Conservation (phyloP, 1,139 yeast species). For the Geotrichum carabidarum region DNA sequence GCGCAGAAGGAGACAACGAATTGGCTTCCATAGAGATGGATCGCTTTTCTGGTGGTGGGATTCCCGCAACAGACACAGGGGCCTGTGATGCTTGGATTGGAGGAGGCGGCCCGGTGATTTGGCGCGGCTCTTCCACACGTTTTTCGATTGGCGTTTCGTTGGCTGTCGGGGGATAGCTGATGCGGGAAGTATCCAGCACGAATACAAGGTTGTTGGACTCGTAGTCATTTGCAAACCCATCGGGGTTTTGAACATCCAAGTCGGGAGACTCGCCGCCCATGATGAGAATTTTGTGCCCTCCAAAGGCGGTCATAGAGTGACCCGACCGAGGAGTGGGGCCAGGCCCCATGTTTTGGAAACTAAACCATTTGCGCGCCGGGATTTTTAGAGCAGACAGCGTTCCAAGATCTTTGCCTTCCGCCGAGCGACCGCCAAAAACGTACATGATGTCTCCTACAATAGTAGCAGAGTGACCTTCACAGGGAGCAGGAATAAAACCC, state of each 20-base stretch:
- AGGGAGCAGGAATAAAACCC: conserved; percentile 73
- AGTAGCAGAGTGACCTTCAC: conserved; percentile 88
- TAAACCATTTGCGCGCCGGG: conserved; percentile 66
- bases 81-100: not conserved
- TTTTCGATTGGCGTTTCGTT: conserved; percentile 10
- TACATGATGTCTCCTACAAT: conserved; percentile 75
- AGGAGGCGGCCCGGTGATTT: not conserved
- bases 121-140: conserved; percentile 1
- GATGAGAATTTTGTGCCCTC: conserved; percentile 63
- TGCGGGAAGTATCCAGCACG: conserved; percentile 40
- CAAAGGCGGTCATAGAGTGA: conserved; percentile 78
- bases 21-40: too few relatives aligned
- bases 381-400: conserved; percentile 74
- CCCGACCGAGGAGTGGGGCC: conserved; percentile 89
- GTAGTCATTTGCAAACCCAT: conserved; percentile 19
- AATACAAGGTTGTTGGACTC: conserved; percentile 36
- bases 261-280: conserved; percentile 77
- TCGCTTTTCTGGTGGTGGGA: too few relatives aligned
- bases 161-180: conserved; percentile 35
- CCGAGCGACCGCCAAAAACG: conserved; percentile 85
- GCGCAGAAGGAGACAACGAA: not conserved
- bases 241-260: conserved; percentile 26
- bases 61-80: not conserved
- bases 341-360: conserved; percentile 50
- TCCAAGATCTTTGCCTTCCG: conserved; percentile 65